Conservation (phyloP, 768 basidiomycete species). For the Botryobasidium botryosum region DNA sequence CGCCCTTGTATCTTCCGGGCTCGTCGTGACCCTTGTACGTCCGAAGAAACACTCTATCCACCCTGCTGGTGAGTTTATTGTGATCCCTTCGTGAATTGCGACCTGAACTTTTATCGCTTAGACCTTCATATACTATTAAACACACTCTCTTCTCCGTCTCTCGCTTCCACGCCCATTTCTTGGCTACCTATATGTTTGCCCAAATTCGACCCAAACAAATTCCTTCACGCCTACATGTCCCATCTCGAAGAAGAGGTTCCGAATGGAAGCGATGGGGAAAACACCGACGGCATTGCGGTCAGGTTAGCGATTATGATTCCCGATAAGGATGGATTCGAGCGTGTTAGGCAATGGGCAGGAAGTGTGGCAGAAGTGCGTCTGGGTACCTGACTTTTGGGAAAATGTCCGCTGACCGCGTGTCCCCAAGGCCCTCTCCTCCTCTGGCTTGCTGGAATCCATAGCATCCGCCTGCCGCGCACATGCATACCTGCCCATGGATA, state of each 20-base stretch:
- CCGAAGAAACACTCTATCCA: constrained; percentile 93
- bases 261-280: background rate
- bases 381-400: background rate
- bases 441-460: constrained; percentile 4
- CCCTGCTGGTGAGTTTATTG: constrained; percentile 56
- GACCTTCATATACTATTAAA: constrained; percentile 90
- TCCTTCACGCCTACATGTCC: constrained; percentile 80
- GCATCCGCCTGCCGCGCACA: constrained; percentile 5
- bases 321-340: constrained; percentile 10
- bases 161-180: constrained; percentile 58
- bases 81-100: background rate
- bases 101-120: constrained; percentile 19
- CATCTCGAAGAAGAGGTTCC: constrained; percentile 24
- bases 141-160: constrained; percentile 66
- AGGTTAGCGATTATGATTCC: constrained; percentile 9
- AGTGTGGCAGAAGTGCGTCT: constrained; percentile 4
- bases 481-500: constrained; percentile 50
- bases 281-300: constrained; percentile 1
- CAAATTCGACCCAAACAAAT: constrained; percentile 76
- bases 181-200: constrained; percentile 96
- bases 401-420: background rate
- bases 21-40: constrained; percentile 71
- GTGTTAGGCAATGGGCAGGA: constrained; percentile 8
- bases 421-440: background rate
- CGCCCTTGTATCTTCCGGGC: constrained; percentile 60